A percentile compares a stretch with the other conserved stretches of the same genome.
Conservation (phyloP, 176 grass and related monocot species). For the Otatea glauca region DNA sequence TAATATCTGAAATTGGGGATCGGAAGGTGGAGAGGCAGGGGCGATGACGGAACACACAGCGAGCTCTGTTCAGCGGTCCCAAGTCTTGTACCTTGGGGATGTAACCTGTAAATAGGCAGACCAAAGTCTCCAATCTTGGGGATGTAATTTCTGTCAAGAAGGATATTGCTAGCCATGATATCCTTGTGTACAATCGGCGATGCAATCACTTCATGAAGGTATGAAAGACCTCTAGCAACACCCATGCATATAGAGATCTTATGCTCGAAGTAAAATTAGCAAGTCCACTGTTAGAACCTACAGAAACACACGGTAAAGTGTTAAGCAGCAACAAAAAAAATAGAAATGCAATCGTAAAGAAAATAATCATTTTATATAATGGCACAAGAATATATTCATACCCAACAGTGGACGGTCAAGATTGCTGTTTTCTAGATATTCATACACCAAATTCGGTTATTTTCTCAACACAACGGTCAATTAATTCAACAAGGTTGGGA, state of each 20-base stretch:
- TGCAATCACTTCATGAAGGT: slow-evolving; percentile 20
- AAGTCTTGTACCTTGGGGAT: no score
- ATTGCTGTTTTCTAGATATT: slow-evolving; percentile 12
- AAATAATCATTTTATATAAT: no score
- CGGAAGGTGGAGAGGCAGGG: no score
- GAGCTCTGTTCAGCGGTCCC: no score
- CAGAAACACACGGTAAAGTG: no score
- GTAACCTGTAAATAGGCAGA: no score
- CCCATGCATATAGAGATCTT: slow-evolving; percentile 23
- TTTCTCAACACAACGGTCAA: slow-evolving; percentile 7
- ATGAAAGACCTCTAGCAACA: background rate
- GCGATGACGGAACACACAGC: no score
- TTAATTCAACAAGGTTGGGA: slow-evolving; percentile 22
- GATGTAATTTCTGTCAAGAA: slow-evolving; percentile 10
- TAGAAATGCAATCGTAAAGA: no score
- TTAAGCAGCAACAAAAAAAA: no score
- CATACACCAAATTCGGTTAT: slow-evolving; percentile 9
- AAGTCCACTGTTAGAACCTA: background rate
- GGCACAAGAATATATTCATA: no score
- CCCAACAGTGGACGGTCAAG: slow-evolving; percentile 31
- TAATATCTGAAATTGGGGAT: no score
- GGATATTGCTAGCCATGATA: slow-evolving; percentile 33
- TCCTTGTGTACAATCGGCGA: slow-evolving; percentile 30
- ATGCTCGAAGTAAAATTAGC: background rate
- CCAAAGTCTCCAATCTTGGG: slow-evolving; percentile 49